Base-by-base conservation (phyloP, 345 rosid species). In the Tarenaya hassleriana region DNA sequence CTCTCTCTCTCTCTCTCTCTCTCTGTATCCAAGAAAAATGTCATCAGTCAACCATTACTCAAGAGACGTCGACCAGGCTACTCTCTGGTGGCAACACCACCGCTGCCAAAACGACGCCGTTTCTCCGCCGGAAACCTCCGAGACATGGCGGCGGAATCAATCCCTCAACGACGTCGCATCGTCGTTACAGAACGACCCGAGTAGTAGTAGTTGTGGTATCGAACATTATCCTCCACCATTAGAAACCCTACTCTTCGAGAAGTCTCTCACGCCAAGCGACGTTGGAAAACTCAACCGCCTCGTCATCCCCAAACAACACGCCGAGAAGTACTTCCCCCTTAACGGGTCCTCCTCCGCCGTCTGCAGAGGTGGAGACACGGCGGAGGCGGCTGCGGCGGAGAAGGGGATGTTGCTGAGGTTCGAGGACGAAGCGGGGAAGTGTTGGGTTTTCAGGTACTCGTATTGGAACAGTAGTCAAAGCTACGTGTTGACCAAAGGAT, bases 201-300 rank as follows among this genome's bases (percentile, higher is more conserved):
- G 29, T 24, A 24, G 29, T 24, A 2, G 29, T 24, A 24, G 3
- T 2, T 2, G 29, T 24, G 29, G 5, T 24, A 2, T 5, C 5
- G 3, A 24, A 2, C 29, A 24, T 24, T 5, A 24, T 24, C n/a
- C n/a, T n/a, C n/a, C 47, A 16, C 64, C 57, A 15, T 46, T 3
- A 60, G 82, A 75, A 42, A 64, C 83, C 55, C n/a, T n/a, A n/a
- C 65, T 88, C 77, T 88, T 88, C 64, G 86, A 88, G 60, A 88
- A 88, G 38, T 78, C 84, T 45, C 72, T 88, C n/a, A 88, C 96
- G 1, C 96, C 96, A 0, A 82, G 91, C 68, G 96, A 88, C 55
- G 96, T 88, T 0, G 96, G 96, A 1, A 84, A 88, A 62, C 91
- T 88, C n/a, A 88, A 88, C 79, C 82, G 96, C 7, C 60, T 88